Conservation (phyloP, 805 yeast genomes). For the Zygotorulaspora sp. region DNA sequence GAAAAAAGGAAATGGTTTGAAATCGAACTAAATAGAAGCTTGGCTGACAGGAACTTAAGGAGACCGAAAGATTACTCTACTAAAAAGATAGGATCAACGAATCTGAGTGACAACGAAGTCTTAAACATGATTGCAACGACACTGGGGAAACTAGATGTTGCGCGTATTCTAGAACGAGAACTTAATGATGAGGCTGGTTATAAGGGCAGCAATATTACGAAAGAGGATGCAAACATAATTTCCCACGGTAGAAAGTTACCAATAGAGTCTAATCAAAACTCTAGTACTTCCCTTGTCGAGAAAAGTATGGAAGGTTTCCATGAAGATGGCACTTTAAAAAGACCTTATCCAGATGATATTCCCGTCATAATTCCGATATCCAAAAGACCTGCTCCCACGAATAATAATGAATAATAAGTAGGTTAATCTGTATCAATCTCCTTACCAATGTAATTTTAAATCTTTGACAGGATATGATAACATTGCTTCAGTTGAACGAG, state of each 20-base stretch:
- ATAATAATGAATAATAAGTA: too few species aligned
- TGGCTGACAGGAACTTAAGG: conserved; percentile 8
- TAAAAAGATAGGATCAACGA: conserved; percentile 14
- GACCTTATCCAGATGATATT: conserved; percentile 16
- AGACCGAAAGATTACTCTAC: conserved; percentile 2
- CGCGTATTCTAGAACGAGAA: conserved; percentile 27
- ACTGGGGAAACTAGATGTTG: conserved; percentile 28
- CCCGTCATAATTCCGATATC: conserved; percentile 11
- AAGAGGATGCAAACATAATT: conserved; percentile 1
- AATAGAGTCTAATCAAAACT: not conserved
- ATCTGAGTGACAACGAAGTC: conserved; percentile 29
- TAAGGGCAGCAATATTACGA: conserved; percentile 1
- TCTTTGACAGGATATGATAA: too few species aligned
- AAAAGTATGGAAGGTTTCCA: conserved; percentile 7
- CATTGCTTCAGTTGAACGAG: too few species aligned
- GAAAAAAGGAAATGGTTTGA: conserved; percentile 68
- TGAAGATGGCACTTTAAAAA: conserved; percentile 10
- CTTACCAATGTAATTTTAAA: too few species aligned
- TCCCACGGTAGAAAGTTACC: not conserved
- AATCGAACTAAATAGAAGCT: conserved; percentile 60
- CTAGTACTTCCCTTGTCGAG: too few species aligned
- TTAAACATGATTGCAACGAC: conserved; percentile 29
- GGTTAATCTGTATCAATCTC: too few species aligned
- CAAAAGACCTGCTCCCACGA: conserved; percentile 10
- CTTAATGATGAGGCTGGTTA: conserved; percentile 20